These are phyloP conservation scores for Bipolaris sorokiniana DNA, from an alignment of 2,329 filamentous ascomycete species.

Conservation along the genomic window DNA sequence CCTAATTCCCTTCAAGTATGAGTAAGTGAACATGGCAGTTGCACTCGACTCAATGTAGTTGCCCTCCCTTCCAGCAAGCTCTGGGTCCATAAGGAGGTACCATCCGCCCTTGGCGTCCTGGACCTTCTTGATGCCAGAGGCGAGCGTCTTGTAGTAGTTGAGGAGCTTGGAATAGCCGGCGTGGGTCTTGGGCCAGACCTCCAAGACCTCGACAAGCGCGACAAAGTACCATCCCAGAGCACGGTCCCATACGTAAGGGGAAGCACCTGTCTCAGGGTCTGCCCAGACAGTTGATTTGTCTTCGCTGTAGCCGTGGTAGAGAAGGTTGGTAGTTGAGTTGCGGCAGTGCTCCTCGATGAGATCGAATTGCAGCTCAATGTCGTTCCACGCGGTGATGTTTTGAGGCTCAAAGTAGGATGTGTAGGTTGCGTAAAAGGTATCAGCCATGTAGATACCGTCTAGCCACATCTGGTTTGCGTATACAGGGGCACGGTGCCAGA, in stretches of 20 bases:
- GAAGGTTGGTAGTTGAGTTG: constrained; percentile 41
- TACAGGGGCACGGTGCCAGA: constrained; percentile 59
- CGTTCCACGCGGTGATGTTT: constrained; percentile 53
- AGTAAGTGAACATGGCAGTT: constrained; percentile 58
- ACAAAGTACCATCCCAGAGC: constrained; percentile 50
- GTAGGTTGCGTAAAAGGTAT: constrained; percentile 49
- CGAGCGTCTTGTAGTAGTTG: constrained; percentile 52
- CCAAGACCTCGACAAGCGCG: constrained; percentile 56
- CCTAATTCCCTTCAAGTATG: constrained; percentile 45
- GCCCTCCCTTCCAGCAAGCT: constrained; percentile 53
- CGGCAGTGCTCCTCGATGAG: constrained; percentile 45
- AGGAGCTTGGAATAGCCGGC: constrained; percentile 47
- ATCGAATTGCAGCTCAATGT: constrained; percentile 49
- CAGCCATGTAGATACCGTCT: constrained; percentile 57
- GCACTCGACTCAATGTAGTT: constrained; percentile 68
- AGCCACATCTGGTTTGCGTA: constrained; percentile 65
- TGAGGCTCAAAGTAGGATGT: constrained; percentile 47
- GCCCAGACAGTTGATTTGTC: constrained; percentile 46
- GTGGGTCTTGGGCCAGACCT: constrained; percentile 52
- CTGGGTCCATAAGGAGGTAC: constrained; percentile 64
- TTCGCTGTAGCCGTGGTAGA: constrained; percentile 47
- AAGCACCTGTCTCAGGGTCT: constrained; percentile 43
- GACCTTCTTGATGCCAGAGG: constrained; percentile 51
- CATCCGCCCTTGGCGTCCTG: constrained; percentile 59
- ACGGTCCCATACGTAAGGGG: constrained; percentile 48